Percentiles rank a stretch among this genome's conserved stretches.
phyloP scores from a whole-genome alignment of 2,329 filamentous ascomycete genomes.

The Exophiala alcalophila region DNA sequence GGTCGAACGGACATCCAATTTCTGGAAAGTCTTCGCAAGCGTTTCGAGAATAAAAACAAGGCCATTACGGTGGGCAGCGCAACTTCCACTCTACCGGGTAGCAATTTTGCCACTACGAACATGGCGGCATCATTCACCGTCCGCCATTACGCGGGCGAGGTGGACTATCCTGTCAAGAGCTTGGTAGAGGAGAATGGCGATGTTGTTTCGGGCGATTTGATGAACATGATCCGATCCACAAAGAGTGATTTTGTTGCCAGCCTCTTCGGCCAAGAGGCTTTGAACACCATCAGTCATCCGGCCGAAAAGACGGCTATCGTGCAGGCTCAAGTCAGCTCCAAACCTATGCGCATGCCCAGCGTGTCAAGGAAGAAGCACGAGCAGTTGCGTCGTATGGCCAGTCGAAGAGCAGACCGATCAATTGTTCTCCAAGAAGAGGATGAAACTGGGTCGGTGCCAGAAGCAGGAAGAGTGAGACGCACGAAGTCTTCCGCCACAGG shows the following conservation, averaged over 20 bases:
- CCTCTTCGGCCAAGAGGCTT: constrained; percentile 91
- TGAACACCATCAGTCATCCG: constrained; percentile 91
- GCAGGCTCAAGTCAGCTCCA: constrained; percentile 94
- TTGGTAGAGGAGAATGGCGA: constrained; percentile 95
- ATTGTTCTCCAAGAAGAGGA: constrained; percentile 42
- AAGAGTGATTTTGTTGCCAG: constrained; percentile 85
- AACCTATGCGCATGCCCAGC: constrained; percentile 86
- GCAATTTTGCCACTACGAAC: constrained; percentile 85
- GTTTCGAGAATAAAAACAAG: constrained; percentile 91
- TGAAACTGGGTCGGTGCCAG: constrained; percentile 25
- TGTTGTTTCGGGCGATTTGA: constrained; percentile 89
- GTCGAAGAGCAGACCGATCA: constrained; percentile 34
- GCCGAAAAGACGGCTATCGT: constrained; percentile 87
- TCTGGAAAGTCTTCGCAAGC: constrained; percentile 83
- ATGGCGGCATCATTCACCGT: constrained; percentile 79
- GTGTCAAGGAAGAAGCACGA: constrained; percentile 78
- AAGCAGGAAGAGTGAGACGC: constrained; percentile 27
- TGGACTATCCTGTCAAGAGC: constrained; percentile 85
- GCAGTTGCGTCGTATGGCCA: constrained; percentile 48
- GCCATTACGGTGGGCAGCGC: constrained; percentile 77
- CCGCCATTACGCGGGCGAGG: constrained; percentile 92
- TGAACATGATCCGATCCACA: constrained; percentile 86
- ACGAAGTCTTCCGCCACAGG: constrained; percentile 41
- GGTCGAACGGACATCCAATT: constrained; percentile 86
- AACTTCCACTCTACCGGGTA: constrained; percentile 74